Conservation (phyloP, 2,329 filamentous ascomycete species). For the Grosmannia serpens region DNA sequence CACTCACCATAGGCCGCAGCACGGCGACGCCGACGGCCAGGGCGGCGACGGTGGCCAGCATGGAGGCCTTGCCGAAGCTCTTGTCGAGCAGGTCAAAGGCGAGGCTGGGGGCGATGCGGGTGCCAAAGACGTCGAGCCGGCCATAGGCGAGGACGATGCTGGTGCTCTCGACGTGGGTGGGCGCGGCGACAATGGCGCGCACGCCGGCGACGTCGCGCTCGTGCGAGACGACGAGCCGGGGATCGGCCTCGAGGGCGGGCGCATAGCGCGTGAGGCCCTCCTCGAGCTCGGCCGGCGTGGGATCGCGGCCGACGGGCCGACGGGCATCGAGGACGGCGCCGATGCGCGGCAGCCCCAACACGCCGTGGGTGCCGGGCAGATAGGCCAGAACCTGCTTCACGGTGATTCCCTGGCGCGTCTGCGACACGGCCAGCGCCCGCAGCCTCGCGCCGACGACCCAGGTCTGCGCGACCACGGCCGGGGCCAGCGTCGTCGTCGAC, state of each 20-base stretch:
- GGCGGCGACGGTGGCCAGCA: slow-evolving; percentile 73
- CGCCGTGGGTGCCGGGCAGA: slow-evolving; percentile 58
- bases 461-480: slow-evolving; percentile 67
- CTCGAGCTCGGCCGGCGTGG: slow-evolving; percentile 65
- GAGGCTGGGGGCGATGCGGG: slow-evolving; percentile 73
- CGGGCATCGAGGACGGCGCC: slow-evolving; percentile 65
- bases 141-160: slow-evolving; percentile 83
- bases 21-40: slow-evolving; percentile 65
- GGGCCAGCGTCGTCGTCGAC: slow-evolving; percentile 27
- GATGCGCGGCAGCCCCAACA: slow-evolving; percentile 65
- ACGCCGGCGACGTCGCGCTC: slow-evolving; percentile 38
- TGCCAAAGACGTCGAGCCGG: slow-evolving; percentile 69
- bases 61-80: slow-evolving; percentile 82
- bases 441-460: slow-evolving; percentile 75
- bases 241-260: slow-evolving; percentile 72
- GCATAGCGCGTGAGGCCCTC: slow-evolving; percentile 72
- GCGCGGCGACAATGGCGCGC: slow-evolving; percentile 58
- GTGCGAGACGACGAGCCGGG: slow-evolving; percentile 59
- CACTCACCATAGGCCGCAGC: slow-evolving; percentile 74
- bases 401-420: slow-evolving; percentile 86
- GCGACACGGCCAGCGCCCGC: slow-evolving; percentile 67
- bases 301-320: slow-evolving; percentile 73
- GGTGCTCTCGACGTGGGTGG: slow-evolving; percentile 82
- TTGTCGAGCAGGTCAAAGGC: slow-evolving; percentile 88
- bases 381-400: slow-evolving; percentile 71